These are phyloP conservation scores for Apiospora arundinis DNA, from an alignment of 2,329 filamentous ascomycete species.

Conservation along the genomic window DNA sequence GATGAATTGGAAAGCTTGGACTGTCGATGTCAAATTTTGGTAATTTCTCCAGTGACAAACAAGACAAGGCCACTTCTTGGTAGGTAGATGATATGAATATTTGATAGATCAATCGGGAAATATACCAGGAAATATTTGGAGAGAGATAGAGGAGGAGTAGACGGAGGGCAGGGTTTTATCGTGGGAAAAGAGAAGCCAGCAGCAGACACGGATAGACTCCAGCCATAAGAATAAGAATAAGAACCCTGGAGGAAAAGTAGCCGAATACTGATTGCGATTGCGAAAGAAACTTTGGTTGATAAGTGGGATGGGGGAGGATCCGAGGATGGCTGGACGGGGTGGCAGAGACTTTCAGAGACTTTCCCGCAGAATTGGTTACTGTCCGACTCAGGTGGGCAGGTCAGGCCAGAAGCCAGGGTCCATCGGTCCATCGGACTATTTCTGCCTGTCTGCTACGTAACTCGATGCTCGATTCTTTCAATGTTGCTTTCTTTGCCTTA, in stretches of 20 bases:
- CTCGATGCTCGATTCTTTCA: not conserved
- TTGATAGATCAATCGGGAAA: not conserved
- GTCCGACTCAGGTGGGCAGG: not conserved
- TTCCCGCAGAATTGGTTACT: not conserved
- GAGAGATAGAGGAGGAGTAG: not conserved
- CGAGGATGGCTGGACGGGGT: not conserved
- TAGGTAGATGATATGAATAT: not conserved
- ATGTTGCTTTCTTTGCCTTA: not conserved
- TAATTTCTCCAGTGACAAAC: not conserved
- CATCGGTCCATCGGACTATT: not conserved
- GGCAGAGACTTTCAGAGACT: not conserved
- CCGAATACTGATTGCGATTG: not conserved
- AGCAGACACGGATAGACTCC: not conserved
- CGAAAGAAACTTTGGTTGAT: conserved; percentile 3
- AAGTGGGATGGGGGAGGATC: conserved; percentile 2
- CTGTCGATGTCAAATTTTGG: not conserved
- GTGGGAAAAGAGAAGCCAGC: not conserved
- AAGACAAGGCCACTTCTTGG: too few relatives aligned
- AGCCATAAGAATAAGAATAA: too few relatives aligned
- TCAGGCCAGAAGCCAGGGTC: conserved; percentile 8
- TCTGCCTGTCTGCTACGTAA: not conserved
- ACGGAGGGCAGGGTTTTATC: not conserved
- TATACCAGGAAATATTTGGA: not conserved
- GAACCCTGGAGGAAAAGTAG: too few relatives aligned
- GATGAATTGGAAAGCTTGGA: conserved; percentile 8